Evolutionary conservation across 2,329 filamentous ascomycete species (phyloP).

Genomic region (Sodiomyces alkalinus): DNA sequence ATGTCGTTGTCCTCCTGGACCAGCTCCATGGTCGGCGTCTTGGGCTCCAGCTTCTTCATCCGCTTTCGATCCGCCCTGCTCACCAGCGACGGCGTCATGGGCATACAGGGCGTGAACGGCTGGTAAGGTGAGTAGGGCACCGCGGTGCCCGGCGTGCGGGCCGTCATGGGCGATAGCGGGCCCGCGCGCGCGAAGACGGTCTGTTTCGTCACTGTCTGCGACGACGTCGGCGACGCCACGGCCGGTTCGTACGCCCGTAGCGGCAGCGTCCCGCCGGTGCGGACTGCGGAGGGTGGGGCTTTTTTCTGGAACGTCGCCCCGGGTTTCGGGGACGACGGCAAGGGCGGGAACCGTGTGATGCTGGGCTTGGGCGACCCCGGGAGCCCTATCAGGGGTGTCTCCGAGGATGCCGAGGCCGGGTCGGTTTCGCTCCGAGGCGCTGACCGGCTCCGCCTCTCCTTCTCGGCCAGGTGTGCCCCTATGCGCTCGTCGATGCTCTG

Average conservation of each 20-base stretch:
- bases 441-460: no score
- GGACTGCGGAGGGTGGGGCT: constrained; percentile 34
- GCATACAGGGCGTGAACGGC: constrained; percentile 60
- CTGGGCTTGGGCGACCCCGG: constrained; percentile 27
- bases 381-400: constrained; percentile 35
- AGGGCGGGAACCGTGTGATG: constrained; percentile 18
- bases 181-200: constrained; percentile 45
- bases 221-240: constrained; percentile 32
- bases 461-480: constrained; percentile 22
- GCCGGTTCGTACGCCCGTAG: constrained; percentile 47
- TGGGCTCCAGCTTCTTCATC: constrained; percentile 47
- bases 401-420: constrained; percentile 35
- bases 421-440: constrained; percentile 21
- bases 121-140: constrained; percentile 68
- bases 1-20: constrained; percentile 47
- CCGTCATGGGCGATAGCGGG: constrained; percentile 34
- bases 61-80: constrained; percentile 56
- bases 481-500: constrained; percentile 43
- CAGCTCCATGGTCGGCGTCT: constrained; percentile 47
- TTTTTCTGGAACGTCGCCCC: constrained; percentile 33
- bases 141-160: constrained; percentile 47
- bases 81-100: constrained; percentile 61
- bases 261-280: constrained; percentile 40
- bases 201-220: constrained; percentile 39
- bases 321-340: constrained; percentile 35